These are phyloP conservation scores for Nemania abortiva DNA, from an alignment of 2,329 filamentous ascomycete genomes.

Conservation along the genomic window DNA sequence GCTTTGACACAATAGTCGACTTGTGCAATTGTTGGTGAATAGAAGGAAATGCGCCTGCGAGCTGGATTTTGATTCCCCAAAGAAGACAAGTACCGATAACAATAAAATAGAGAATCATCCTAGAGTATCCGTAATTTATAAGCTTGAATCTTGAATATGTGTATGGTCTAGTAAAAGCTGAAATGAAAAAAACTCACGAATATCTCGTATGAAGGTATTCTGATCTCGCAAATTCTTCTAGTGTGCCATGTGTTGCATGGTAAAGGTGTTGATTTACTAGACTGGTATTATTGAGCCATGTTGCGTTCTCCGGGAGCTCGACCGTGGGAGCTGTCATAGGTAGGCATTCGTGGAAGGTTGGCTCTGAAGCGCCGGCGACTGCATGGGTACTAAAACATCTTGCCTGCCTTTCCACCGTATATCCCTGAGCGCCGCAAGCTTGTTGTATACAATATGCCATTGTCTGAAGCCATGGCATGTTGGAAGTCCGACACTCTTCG, in stretches of 20 bases:
- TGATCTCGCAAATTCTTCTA: constrained; percentile 47
- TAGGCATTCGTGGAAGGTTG: constrained; percentile 47
- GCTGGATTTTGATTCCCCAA: constrained; percentile 39
- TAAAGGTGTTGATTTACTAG: constrained; percentile 49
- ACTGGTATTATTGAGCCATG: constrained; percentile 50
- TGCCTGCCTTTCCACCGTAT: constrained; percentile 44
- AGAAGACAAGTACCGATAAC: constrained; percentile 40
- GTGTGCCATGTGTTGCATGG: constrained; percentile 45
- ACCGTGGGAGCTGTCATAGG: constrained; percentile 39
- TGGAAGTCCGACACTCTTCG: constrained; percentile 38
- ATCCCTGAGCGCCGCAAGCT: constrained; percentile 34
- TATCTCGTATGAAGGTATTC: constrained; percentile 50
- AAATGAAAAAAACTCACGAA: constrained; percentile 42
- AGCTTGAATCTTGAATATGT: background rate
- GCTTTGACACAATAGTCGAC: constrained; percentile 26
- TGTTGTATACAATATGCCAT: constrained; percentile 43
- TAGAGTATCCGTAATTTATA: constrained; percentile 19
- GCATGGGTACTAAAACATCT: constrained; percentile 47
- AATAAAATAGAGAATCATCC: constrained; percentile 39
- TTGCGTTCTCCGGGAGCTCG: constrained; percentile 43
- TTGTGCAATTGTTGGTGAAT: constrained; percentile 23
- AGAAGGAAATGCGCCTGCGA: constrained; percentile 27
- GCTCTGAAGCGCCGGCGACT: constrained; percentile 39
- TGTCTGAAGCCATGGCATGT: constrained; percentile 40
- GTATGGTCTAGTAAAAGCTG: background rate